Base-by-base conservation (phyloP, 1,284 basidiomycete genomes). In the Rhodofomes roseus region DNA sequence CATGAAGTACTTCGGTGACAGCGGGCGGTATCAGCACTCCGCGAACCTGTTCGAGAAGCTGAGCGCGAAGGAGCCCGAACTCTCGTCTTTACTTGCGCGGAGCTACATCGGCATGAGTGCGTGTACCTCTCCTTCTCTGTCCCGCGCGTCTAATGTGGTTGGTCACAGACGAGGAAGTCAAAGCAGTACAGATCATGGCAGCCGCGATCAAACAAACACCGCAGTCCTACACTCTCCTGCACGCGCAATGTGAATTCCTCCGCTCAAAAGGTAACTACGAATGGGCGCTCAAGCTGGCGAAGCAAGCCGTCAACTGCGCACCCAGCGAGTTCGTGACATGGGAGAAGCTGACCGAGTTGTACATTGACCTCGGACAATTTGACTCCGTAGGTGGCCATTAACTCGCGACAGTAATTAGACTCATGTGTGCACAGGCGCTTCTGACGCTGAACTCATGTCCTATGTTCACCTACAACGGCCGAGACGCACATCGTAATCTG, bases 401-500 rank as follows among this genome's bases (percentile, higher is more conserved):
- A 11, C 56, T 37, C 25, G n/a, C 41, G 29, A 55, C 18, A 48
- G 36, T 52, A n/a, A 7, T 16, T 16, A n/a, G 16, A 20, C 18
- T 46, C 43, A n/a, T 44, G 29, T 53, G 62, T 54, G 46, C 18
- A 18, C 58, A 84, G 81, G 95, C 96, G 0, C 79, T 99, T 14
- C 81, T 98, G 41, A 98, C 96, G 1, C 85, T 99, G 61, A 99
- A 99, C 72, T 98, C 96, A 40, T 99, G 97, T 77, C 96, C 96
- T 0, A 99, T 99, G 96, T 99, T 99, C 76, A 98, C 96, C 1
- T 99, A 93, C 78, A 98, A 98, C 72, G 96, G 97, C 58, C 88
- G 96, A 18, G 97, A 99, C 74, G 80, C 92, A 11, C 97, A 99
- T 73, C 85, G 95, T 7, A 89, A 87, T 76, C 86, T 98, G 6